Evolutionary conservation across 495 filamentous ascomycete species (phyloP), one percentile per base, ranked within the genome.

Genomic region (Hypoxylon perforatum): DNA sequence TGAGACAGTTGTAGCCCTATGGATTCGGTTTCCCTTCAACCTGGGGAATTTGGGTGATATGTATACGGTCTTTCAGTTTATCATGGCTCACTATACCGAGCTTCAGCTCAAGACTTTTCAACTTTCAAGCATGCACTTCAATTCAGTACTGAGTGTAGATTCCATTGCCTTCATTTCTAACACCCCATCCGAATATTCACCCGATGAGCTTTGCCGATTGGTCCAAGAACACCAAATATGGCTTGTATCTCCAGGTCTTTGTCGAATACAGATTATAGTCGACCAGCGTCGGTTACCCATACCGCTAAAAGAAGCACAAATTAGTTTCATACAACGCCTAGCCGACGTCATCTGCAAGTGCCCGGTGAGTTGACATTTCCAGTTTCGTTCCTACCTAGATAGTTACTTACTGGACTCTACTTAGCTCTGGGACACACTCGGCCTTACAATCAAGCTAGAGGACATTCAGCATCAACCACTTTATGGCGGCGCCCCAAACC

Each of bases 181-280:
- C 7, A 7, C 47, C 15, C 58, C 66, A 10, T 30, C 49, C 21
- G 35, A 38, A 36, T 23, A 19, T 33, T 41, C 63, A n/a, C 39
- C 64, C 2, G 60, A 72, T 0, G 51, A 73, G 3, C 50, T 75
- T 39, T 39, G 4, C 10, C 51, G 51, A 2, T 58, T 66, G 35
- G 56, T 75, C 35, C 61, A 59, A 22, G 59, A 66, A 11, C 70
- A 75, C 11, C 60, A 69, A 39, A 10, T 75, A 33, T 75, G 72
- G 72, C 61, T 75, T 15, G 41, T 73, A 17, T 71, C 70, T 1
- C 54, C 69, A 21, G 70, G 72, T 4, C 21, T 71, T 33, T 75
- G 72, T 23, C 70, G 67, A 51, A 67, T 75, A 28, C 70, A 75
- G 28, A 62, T 73, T 42, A 46, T 47, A 50, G 41, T 75, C 17